A percentile compares a stretch with the other conserved stretches of the same genome.
Conservation (phyloP, 2,329 filamentous ascomycete species). For the Elsinoe fawcettii region DNA sequence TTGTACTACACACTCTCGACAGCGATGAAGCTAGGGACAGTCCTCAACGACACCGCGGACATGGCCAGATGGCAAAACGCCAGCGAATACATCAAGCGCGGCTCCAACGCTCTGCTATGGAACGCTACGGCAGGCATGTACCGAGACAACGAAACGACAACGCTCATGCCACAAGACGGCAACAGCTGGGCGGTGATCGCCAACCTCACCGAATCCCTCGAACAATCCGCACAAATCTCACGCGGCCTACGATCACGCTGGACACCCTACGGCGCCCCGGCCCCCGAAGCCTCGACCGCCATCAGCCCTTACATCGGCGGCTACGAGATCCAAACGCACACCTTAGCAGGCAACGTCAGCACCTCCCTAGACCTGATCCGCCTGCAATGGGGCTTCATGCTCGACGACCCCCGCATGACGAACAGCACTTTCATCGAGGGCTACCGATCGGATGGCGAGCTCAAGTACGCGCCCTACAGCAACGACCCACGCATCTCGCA, state of each 20-base stretch:
- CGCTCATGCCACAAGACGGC: constrained; percentile 43
- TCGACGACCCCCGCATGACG: constrained; percentile 47
- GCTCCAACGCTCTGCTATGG: constrained; percentile 44
- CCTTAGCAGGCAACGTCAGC: constrained; percentile 33
- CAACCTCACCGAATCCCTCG: constrained; percentile 27
- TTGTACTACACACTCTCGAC: constrained; percentile 47
- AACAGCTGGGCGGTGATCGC: constrained; percentile 37
- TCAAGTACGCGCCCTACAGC: constrained; percentile 44
- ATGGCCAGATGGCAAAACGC: constrained; percentile 35
- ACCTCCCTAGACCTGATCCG: constrained; percentile 39
- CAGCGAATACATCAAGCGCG: constrained; percentile 36
- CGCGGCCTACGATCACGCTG: constrained; percentile 30
- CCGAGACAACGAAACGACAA: constrained; percentile 46
- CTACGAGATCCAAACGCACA: constrained; percentile 42
- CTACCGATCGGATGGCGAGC: constrained; percentile 38
- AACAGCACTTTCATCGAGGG: constrained; percentile 48
- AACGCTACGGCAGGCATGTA: constrained; percentile 44
- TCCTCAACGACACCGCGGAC: constrained; percentile 38
- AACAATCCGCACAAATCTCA: constrained; percentile 29
- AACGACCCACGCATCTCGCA: constrained; percentile 43
- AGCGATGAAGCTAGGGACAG: constrained; percentile 44
- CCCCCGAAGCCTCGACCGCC: constrained; percentile 39
- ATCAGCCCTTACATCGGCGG: constrained; percentile 43
- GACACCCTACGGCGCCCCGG: constrained; percentile 40
- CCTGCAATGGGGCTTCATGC: constrained; percentile 49